Evolutionary conservation across 495 filamentous ascomycete genomes (phyloP).

Genomic region (Choiromyces venosus): DNA sequence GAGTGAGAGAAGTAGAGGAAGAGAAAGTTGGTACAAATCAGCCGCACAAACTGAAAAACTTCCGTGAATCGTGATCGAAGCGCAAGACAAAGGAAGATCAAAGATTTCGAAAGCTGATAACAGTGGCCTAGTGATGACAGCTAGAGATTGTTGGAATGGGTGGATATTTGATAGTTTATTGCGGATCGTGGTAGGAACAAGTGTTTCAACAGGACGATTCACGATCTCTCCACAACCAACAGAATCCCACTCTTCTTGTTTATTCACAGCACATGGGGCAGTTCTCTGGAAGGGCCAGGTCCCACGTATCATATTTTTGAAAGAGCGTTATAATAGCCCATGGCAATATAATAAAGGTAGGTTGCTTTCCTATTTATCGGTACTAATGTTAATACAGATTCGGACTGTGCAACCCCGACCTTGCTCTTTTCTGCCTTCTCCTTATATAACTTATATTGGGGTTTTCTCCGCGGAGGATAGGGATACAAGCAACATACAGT

Average conservation of each 20-base stretch:
- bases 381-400: background rate
- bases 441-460: slow-evolving; percentile 1
- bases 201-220: background rate
- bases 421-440: background rate
- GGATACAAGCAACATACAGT: background rate
- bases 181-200: background rate
- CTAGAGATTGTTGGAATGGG: background rate
- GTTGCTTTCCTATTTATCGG: background rate
- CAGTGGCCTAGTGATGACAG: background rate
- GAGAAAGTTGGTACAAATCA: background rate
- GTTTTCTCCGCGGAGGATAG: background rate
- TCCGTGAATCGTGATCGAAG: slow-evolving; percentile 1
- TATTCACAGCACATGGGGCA: background rate
- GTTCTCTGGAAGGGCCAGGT: background rate
- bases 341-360: background rate
- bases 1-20: background rate
- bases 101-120: background rate
- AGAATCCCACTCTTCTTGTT: background rate
- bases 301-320: slow-evolving; percentile 2
- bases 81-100: background rate
- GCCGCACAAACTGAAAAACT: background rate
- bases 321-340: background rate
- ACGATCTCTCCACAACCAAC: background rate
- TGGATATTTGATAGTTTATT: background rate
- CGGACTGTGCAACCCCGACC: background rate